Evolutionary conservation across 2,329 filamentous ascomycete genomes (phyloP).

Genomic region (Dactylonectria macrodidyma): DNA sequence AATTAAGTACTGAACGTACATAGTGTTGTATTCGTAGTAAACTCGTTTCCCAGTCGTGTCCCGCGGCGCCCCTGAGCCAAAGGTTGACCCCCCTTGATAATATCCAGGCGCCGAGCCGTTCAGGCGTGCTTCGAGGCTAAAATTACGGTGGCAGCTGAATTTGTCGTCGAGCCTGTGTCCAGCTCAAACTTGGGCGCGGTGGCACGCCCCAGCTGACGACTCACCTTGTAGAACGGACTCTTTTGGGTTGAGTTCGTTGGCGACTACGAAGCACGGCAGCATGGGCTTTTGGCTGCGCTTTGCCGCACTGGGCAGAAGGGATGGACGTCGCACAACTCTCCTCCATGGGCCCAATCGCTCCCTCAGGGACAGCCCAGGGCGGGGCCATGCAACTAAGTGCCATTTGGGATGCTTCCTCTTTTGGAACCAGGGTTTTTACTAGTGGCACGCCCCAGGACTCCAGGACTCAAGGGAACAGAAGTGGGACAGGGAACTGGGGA

Average conservation of each 20-base stretch:
- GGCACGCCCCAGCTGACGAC: conserved; percentile 41
- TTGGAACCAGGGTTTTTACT: conserved; percentile 21
- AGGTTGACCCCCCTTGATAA: conserved; percentile 26
- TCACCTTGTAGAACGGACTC: conserved; percentile 15
- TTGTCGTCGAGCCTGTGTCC: conserved; percentile 31
- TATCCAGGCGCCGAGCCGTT: conserved; percentile 23
- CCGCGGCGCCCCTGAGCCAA: conserved; percentile 13
- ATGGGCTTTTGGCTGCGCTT: conserved; percentile 7
- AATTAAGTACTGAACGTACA: conserved; percentile 1
- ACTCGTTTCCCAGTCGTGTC: conserved; percentile 23
- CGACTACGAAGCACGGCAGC: not conserved
- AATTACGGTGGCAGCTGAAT: conserved; percentile 48
- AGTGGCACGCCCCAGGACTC: conserved; percentile 34
- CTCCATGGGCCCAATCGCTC: conserved; percentile 12
- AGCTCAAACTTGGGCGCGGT: conserved; percentile 34
- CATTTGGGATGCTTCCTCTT: conserved; percentile 31
- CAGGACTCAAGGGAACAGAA: conserved; percentile 18
- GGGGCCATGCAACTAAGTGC: conserved; percentile 40
- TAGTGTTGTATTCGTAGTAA: not conserved
- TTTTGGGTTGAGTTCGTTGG: conserved; percentile 12
- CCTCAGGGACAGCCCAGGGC: conserved; percentile 8
- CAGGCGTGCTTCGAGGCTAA: conserved; percentile 39
- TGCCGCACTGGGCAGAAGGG: conserved; percentile 33
- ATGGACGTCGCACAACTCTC: conserved; percentile 24
- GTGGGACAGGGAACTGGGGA: conserved; percentile 22